These are phyloP conservation scores for Diplodia intermedia DNA, from an alignment of 2,329 filamentous ascomycete species.

Conservation along the genomic window DNA sequence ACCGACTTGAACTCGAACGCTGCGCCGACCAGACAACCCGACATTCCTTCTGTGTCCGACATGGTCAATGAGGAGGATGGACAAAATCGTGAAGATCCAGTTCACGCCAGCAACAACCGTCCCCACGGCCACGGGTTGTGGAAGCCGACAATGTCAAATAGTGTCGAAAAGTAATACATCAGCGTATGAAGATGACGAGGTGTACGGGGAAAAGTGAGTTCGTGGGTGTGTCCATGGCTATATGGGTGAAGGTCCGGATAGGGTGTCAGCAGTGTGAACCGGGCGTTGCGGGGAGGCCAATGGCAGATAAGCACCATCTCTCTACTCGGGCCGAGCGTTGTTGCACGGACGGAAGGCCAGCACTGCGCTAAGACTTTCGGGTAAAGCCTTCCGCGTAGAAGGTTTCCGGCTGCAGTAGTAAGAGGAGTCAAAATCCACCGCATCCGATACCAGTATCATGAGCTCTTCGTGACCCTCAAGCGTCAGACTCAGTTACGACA, in stretches of 20 bases:
- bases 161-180: conserved; percentile 72
- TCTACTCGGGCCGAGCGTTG: too few relatives aligned
- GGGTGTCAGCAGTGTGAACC: background rate
- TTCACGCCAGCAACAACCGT: conserved; percentile 83
- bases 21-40: conserved; percentile 70
- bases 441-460: too few relatives aligned
- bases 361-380: too few relatives aligned
- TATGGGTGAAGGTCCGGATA: background rate
- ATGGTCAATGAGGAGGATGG: conserved; percentile 79
- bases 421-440: too few relatives aligned
- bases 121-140: conserved; percentile 76
- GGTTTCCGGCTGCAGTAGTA: background rate
- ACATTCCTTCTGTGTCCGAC: conserved; percentile 83
- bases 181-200: conserved; percentile 67
- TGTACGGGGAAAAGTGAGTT: rapidly evolving
- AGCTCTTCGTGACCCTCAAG: too few relatives aligned
- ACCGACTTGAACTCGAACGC: conserved; percentile 63
- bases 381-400: background rate
- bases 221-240: background rate
- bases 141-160: conserved; percentile 71
- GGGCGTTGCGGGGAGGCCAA: background rate
- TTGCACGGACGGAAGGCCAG: too few relatives aligned
- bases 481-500: too few relatives aligned
- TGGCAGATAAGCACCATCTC: background rate
- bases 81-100: conserved; percentile 76